phyloP scores from a whole-genome alignment of 2,329 filamentous ascomycete species.

The Monilinia aucupariae region DNA sequence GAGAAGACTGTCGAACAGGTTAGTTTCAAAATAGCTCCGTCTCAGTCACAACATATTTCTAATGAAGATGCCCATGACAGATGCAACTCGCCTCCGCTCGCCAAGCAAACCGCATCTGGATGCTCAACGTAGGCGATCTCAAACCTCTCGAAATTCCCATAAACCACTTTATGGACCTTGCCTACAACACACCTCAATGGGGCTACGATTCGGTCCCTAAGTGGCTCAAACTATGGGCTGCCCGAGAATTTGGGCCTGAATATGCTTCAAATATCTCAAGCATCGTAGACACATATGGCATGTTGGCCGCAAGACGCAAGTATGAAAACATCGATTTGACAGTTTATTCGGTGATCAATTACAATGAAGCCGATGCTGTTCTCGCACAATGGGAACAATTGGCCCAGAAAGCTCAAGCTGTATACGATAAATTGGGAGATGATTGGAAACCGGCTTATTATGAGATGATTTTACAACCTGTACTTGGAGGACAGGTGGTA shows the following conservation, averaged over 20 bases:
- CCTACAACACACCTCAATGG: slow-evolving; percentile 57
- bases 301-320: slow-evolving; percentile 53
- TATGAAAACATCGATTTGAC: slow-evolving; percentile 56
- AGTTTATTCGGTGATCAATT: slow-evolving; percentile 58
- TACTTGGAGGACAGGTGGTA: slow-evolving; percentile 51
- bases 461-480: slow-evolving; percentile 56
- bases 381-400: slow-evolving; percentile 51
- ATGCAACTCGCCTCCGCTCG: slow-evolving; percentile 56
- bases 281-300: slow-evolving; percentile 51
- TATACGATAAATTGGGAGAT: slow-evolving; percentile 50
- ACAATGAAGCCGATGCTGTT: slow-evolving; percentile 56
- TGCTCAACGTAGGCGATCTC: slow-evolving; percentile 60
- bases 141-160: slow-evolving; percentile 59
- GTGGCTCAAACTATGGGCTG: slow-evolving; percentile 54
- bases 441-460: slow-evolving; percentile 54
- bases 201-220: slow-evolving; percentile 48
- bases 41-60: neutral
- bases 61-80: slow-evolving; percentile 32
- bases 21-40: neutral
- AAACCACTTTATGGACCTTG: slow-evolving; percentile 62
- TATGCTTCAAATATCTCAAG: slow-evolving; percentile 45
- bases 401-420: slow-evolving; percentile 46
- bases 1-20: slow-evolving; percentile 58
- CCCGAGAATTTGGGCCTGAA: slow-evolving; percentile 50
- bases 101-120: slow-evolving; percentile 51